Evolutionary conservation across 306 rosid genomes (phyloP).

Genomic region (Medicago arabica): DNA sequence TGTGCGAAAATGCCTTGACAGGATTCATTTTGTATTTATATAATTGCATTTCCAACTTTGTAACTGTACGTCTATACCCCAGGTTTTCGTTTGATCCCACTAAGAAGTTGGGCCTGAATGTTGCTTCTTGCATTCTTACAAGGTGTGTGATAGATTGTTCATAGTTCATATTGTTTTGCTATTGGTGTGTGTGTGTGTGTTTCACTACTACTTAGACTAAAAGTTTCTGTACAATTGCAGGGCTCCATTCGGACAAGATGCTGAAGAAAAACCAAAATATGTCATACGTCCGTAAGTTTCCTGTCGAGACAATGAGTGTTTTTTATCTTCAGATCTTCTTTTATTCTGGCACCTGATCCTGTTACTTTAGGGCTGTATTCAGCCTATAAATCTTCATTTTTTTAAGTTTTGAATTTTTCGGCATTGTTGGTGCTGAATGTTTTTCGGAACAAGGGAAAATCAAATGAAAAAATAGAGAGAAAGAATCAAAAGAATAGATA

Average conservation of each 20-base stretch:
- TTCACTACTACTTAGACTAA: conserved; percentile 19
- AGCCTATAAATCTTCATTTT: conserved; percentile 30
- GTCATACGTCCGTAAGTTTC: conserved; percentile 87
- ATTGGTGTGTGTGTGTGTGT: background rate
- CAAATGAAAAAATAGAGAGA: background rate
- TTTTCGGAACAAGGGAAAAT: conserved; percentile 6
- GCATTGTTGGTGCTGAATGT: conserved; percentile 12
- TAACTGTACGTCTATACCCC: conserved; percentile 46
- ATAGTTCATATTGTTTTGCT: conserved; percentile 28
- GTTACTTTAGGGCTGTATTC: conserved; percentile 23
- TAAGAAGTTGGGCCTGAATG: conserved; percentile 75
- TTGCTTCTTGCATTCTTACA: conserved; percentile 83
- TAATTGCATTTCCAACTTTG: conserved; percentile 35
- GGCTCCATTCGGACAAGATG: conserved; percentile 82
- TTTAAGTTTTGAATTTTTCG: background rate
- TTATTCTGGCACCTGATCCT: conserved; percentile 34
- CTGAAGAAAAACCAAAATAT: conserved; percentile 79
- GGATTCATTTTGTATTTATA: conserved; percentile 3
- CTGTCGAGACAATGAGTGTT: conserved; percentile 24
- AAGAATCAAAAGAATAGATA: background rate
- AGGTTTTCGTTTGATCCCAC: conserved; percentile 89
- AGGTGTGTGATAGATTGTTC: conserved; percentile 61
- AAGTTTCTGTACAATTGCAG: conserved; percentile 47
- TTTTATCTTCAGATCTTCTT: conserved; percentile 35
- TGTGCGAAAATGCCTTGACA: conserved; percentile 29